Evolutionary conservation across 257 asterid genomes (phyloP), one percentile per base, ranked within the genome.

Genomic region (Fraxinus excelsior): DNA sequence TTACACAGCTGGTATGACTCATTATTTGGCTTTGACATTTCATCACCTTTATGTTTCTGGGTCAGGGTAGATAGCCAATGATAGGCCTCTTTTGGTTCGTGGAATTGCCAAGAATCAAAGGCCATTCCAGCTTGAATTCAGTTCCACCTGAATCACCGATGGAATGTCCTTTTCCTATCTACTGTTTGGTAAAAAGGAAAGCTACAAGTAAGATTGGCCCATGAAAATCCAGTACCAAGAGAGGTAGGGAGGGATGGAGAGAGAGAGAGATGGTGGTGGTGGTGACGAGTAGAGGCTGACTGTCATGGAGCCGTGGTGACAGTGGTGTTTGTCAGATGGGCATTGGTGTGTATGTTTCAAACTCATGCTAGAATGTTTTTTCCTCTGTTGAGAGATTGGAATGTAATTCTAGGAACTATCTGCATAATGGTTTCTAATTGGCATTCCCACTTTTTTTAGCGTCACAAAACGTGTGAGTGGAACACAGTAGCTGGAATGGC

Each of bases 1-100:
- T 64, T 95, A 95, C 82, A 95, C 99, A 58, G 84, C 97, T 60
- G 99, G 99, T 93, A 88, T 66, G 84, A 44, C 81, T 74, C 71
- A 44, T 81, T 51, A 51, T 79, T 71, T 72, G 64, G 65, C 23
- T 64, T 49, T 83, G 65, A 72, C 72, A 53, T 62, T 42, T 19
- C 23, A 19, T 53, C 25, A 53, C 64, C 64, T 53, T 53, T 4
- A n/a, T 53, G 64, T 53, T 53, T 53, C 64, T 53, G 64, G 23
- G 26, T 19, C 64, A 19, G 26, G 26, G 25, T 53, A n/a, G 64
- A 53, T 18, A 21, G 64, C 25, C 21, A 60, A 9, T 23, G 4
- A 18, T 53, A 60, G 8, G 67, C 67, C 31, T 10, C 67, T 23
- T 53, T 23, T 9, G 14, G 29, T 60, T 60, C 3, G 12, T 16